Evolutionary conservation across 805 yeast genomes (phyloP), one percentile per base, ranked within the genome.

Genomic region (Teunomyces cretensis): DNA sequence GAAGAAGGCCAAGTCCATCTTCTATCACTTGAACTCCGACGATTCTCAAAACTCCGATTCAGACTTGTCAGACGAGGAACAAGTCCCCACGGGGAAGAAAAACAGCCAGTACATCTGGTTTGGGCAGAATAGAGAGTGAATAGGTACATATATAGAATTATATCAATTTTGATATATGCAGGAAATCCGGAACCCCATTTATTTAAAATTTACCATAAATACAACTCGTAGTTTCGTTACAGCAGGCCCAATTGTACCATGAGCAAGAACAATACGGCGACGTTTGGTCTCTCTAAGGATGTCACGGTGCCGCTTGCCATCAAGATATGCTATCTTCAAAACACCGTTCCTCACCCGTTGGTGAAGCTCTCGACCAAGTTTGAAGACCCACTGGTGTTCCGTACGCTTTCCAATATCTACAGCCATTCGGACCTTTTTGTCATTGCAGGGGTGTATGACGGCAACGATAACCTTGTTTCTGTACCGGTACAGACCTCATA

Each of bases 221-320:
- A 31, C 3, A 4, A 37, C 15, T 14, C 15, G 9, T 30, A 28
- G 15, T 19, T 9, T 24, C 22, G 8, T 15, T 7, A n/a, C 24
- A 13, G 3, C 19, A 11, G 39, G 39, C 36, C 47, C 50, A 45
- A 49, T 19, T 19, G 22, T 19, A 7, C 28, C 28, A 35, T 35
- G 38, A 35, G 28, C 22, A 35, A 24, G 28, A 53, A 55, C 16
- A 58, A 61, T 33, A 57, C 72, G 6, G 52, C 62, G 30, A 61
- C 72, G 6, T 65, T 71, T 49, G 75, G 75, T 1, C 60, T 71
- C n/a, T 63, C 68, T 27, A 70, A 68, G 39, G 71, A 70, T 52
- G 54, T 72, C 13, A 42, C 49, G 13, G 55, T 57, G 6, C 74
- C 74, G 1, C 53, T 71, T 8, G 46, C 57, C 7, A 53, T 72